Conservation (phyloP, 1,284 basidiomycete species). For the Stygiomarasmius scandens region DNA sequence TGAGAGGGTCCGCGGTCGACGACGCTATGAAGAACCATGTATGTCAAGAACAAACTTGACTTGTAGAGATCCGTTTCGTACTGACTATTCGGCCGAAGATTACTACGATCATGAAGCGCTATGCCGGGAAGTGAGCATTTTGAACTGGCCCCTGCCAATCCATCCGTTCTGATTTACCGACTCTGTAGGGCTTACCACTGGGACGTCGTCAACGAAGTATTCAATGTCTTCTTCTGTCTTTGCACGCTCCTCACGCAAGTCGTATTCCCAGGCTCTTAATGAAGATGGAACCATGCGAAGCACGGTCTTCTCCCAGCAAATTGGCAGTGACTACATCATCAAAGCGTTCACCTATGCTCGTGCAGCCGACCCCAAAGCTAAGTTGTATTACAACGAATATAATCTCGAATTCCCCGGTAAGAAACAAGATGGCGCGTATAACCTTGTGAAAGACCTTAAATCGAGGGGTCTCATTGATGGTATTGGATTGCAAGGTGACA, state of each 20-base stretch:
- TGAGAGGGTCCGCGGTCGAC: slow-evolving; percentile 3
- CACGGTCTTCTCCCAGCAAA: slow-evolving; percentile 21
- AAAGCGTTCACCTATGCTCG: slow-evolving; percentile 25
- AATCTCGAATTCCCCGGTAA: background rate
- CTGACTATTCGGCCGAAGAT: background rate
- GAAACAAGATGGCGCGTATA: background rate
- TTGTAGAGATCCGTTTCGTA: background rate
- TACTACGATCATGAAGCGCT: slow-evolving; percentile 9
- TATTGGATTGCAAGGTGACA: slow-evolving; percentile 42
- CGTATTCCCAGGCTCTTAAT: slow-evolving; percentile 23
- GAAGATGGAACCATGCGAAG: slow-evolving; percentile 23
- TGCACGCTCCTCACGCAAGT: too few relatives aligned
- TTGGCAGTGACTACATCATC: slow-evolving; percentile 25
- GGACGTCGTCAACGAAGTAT: slow-evolving; percentile 15
- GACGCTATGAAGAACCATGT: slow-evolving; percentile 13
- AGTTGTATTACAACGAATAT: slow-evolving; percentile 25
- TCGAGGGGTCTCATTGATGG: slow-evolving; percentile 6
- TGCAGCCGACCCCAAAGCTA: slow-evolving; percentile 26
- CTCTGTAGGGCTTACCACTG: slow-evolving; percentile 6
- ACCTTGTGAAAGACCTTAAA: slow-evolving; percentile 3
- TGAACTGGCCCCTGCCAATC: background rate
- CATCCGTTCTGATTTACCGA: background rate
- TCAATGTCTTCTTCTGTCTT: background rate
- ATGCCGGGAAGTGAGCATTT: slow-evolving; percentile 2
- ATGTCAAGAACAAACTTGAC: background rate